Base-by-base conservation (phyloP, 179 eudicot genomes). In the Beta macrorhiza region DNA sequence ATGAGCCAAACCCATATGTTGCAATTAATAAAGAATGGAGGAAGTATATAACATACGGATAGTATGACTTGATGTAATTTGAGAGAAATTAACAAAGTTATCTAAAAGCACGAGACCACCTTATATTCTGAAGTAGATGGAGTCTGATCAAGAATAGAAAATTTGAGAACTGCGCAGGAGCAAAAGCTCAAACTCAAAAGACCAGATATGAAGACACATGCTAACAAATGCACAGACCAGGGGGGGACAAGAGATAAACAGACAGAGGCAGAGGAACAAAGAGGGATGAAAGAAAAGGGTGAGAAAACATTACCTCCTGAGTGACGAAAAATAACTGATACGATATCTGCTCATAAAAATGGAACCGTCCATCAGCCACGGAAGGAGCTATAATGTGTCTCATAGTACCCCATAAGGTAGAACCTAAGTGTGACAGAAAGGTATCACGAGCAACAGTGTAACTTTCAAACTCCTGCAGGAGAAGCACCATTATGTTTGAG, bases 391-490 rank as follows among this genome's bases (percentile, higher is more conserved):
- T 87, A 57, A 95, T 84, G 86, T 92, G 98, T 82, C 95, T 92
- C 98, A 95, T 89, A 59, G 99, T 92, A 63, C 96, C 99, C 98
- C 99, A 92, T 72, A 95, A 88, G 56, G 90, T 88, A 85, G 98
- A 96, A 84, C 99, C 99, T 62, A 93, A 85, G 84, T 95, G 95
- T 74, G 99, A 88, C 79, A 95, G 92, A 85, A 93, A 92, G 62
- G 91, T 82, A 88, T 95, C 99, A 55, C 99, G 95, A 72, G 99
- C 99, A 80, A 95, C 99, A 7, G 97, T 95, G 86, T 95, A 95
- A 84, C 91, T 93, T 69, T 90, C 89, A 84, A 83, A 86, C 19
- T 87, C 93, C 99, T 95, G 96, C 89, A 89, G 32, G 29, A 61
- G 55, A 29, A 81, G 45, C 59, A 81, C 44, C 15, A 72, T 55